A percentile compares a stretch with the other conserved stretches of the same genome.
phyloP scores from a whole-genome alignment of 2,329 filamentous ascomycete genomes.

The Camillea tinctor region DNA sequence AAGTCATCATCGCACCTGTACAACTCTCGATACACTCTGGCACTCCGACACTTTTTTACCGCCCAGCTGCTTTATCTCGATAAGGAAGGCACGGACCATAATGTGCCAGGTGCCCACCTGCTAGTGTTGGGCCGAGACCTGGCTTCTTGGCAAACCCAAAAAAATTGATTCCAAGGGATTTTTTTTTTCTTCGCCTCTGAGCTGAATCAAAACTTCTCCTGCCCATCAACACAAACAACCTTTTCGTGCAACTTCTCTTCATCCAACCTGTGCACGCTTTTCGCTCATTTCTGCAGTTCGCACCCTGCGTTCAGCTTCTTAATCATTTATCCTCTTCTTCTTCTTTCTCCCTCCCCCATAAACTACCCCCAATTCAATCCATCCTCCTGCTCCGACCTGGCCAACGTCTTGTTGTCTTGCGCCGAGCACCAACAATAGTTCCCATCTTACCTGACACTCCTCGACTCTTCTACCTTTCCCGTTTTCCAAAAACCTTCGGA shows the following conservation, averaged over 20 bases:
- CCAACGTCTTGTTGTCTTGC: constrained; percentile 14
- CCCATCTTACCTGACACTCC: constrained; percentile 6
- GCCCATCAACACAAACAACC: constrained; percentile 18
- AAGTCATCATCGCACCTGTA: not conserved
- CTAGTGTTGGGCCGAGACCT: constrained; percentile 12
- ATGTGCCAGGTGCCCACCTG: not conserved
- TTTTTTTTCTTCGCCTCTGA: constrained; percentile 32
- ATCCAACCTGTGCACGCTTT: constrained; percentile 15
- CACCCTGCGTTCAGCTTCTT: constrained; percentile 16
- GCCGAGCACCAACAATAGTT: constrained; percentile 18
- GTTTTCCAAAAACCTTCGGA: constrained; percentile 10
- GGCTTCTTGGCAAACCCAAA: constrained; percentile 21
- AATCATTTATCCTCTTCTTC: not conserved
- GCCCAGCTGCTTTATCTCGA: not conserved
- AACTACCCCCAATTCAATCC: constrained; percentile 9
- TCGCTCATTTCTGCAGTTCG: constrained; percentile 32
- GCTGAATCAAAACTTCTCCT: constrained; percentile 22
- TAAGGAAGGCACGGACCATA: constrained; percentile 11
- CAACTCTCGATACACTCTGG: too few relatives aligned
- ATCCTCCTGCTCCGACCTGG: constrained; percentile 2
- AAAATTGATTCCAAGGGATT: constrained; percentile 28
- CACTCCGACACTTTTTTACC: not conserved
- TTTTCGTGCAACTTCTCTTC: constrained; percentile 8
- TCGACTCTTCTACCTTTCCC: constrained; percentile 4
- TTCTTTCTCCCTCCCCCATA: not conserved